Conservation (phyloP, 768 basidiomycete genomes). For the Ramaria sp. region DNA sequence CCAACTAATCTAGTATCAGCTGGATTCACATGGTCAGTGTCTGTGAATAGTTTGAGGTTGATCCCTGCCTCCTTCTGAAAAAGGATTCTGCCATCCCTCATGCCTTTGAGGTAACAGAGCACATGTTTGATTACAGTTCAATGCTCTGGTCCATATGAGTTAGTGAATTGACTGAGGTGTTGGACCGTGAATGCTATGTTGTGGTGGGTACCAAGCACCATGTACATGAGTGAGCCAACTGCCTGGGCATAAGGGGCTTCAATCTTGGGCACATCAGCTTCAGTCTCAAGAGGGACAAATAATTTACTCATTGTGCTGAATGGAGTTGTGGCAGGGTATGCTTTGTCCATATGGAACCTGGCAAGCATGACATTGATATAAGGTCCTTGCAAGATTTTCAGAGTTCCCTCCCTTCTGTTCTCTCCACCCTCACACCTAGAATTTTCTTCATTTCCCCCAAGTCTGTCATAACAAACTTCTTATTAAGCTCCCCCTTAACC, state of each 20-base stretch:
- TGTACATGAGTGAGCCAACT: constrained; percentile 23
- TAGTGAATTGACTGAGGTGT: constrained; percentile 17
- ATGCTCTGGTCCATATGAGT: constrained; percentile 16
- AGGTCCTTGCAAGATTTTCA: constrained; percentile 4
- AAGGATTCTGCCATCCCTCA: constrained; percentile 7
- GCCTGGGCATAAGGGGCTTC: constrained; percentile 16
- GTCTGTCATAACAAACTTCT: constrained; percentile 24
- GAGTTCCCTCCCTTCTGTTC: constrained; percentile 11
- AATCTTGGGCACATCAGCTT: background rate
- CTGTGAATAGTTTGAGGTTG: constrained; percentile 10
- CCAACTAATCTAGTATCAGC: constrained; percentile 13
- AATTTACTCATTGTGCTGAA: constrained; percentile 5
- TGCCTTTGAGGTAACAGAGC: constrained; percentile 21
- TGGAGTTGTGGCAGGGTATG: constrained; percentile 9
- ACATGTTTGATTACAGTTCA: constrained; percentile 17
- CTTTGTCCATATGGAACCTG: constrained; percentile 5
- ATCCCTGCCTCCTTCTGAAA: background rate
- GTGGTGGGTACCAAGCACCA: constrained; percentile 21
- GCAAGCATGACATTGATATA: constrained; percentile 10
- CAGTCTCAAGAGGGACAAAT: background rate
- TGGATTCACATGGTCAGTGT: constrained; percentile 17
- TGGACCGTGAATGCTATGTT: constrained; percentile 22
- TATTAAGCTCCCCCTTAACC: no score
- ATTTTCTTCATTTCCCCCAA: constrained; percentile 21
- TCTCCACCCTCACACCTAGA: constrained; percentile 27